A percentile compares a stretch with the other conserved stretches of the same genome.
These are phyloP conservation scores for Pichia cactophila DNA, from an alignment of 1,139 yeast species.

Conservation along the genomic window DNA sequence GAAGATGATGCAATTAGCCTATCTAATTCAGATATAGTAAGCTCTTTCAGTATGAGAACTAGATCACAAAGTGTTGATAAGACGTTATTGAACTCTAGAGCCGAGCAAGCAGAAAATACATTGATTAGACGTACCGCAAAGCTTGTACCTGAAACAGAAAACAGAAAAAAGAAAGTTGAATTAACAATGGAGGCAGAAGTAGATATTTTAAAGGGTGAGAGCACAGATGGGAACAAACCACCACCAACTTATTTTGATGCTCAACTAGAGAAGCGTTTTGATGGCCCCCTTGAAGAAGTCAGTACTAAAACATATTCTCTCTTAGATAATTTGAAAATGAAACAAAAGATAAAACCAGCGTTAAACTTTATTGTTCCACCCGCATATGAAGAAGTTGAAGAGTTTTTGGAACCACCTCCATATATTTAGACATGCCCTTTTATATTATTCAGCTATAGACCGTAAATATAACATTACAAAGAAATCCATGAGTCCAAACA, in stretches of 20 bases:
- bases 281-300: neutral
- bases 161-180: conserved; percentile 16
- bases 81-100: conserved; percentile 7
- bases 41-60: conserved; percentile 7
- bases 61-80: conserved; percentile 13
- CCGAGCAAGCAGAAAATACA: conserved; percentile 15
- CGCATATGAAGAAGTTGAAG: conserved; percentile 14
- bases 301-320: neutral
- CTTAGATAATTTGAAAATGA: neutral
- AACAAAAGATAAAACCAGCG: conserved; percentile 4
- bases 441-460: neutral
- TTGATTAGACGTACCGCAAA: conserved; percentile 18
- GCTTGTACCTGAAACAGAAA: conserved; percentile 13
- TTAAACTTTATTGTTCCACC: conserved; percentile 13
- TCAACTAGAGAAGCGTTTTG: neutral
- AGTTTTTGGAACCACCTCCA: conserved; percentile 9
- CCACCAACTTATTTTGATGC: conserved; percentile 19
- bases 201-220: conserved; percentile 16
- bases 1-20: neutral
- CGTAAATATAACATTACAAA: conserved; percentile 8
- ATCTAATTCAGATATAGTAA: conserved; percentile 9
- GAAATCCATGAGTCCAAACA: conserved; percentile 25
- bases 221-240: conserved; percentile 17
- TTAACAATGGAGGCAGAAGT: conserved; percentile 18
- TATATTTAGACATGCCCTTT: neutral